Evolutionary conservation across 176 grass and related monocot species (phyloP).

Genomic region (Eleusine coracana): DNA sequence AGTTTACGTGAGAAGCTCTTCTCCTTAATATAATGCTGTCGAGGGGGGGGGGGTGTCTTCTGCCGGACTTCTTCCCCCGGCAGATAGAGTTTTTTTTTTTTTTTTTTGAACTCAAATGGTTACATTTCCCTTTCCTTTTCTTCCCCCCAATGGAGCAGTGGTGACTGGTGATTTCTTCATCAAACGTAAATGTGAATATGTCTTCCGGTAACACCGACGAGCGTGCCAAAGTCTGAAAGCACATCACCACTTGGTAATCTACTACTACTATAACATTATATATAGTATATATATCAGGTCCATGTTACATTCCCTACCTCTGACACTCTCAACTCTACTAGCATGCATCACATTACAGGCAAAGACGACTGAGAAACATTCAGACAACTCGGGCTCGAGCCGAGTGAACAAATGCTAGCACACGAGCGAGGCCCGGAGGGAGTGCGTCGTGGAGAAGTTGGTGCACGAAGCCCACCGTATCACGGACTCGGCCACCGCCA

Average conservation of each 20-base stretch:
- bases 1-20: too few species aligned
- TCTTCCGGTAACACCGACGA: background rate
- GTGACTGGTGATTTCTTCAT: background rate
- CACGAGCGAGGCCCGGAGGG: conserved; percentile 79
- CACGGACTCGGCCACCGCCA: conserved; percentile 71
- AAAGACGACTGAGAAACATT: background rate
- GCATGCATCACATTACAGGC: conserved; percentile 6
- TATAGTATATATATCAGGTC: conserved; percentile 25
- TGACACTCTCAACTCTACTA: conserved; percentile 15
- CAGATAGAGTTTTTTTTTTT: too few species aligned
- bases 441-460: conserved; percentile 62
- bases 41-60: too few species aligned
- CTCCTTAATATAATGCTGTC: too few species aligned
- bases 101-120: background rate
- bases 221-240: background rate
- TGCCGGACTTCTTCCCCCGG: too few species aligned
- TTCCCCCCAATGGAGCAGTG: background rate
- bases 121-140: background rate
- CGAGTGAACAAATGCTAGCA: conserved; percentile 49
- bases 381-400: background rate
- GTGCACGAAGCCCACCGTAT: conserved; percentile 98
- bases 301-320: conserved; percentile 47
- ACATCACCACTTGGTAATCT: conserved; percentile 8
- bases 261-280: conserved; percentile 28
- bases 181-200: background rate